Base-by-base conservation (phyloP, 768 basidiomycete genomes). In the Lentinula edodes region DNA sequence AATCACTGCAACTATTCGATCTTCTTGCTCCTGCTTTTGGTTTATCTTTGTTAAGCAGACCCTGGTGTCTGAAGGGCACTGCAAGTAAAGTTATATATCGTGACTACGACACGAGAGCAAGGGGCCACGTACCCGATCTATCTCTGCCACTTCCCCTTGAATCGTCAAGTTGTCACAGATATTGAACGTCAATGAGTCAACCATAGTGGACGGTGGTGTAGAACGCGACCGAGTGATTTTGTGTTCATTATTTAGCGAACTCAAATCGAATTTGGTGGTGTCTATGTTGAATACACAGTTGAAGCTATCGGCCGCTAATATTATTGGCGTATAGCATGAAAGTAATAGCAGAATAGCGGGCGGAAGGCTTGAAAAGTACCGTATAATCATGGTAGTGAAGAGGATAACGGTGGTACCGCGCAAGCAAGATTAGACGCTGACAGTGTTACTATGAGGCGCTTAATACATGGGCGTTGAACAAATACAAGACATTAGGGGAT, bases 11-110 rank as follows among this genome's bases (percentile, higher is more conserved):
- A 85, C 76, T 67, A 95, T 72, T 55, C 90, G 81, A 64, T 90
- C 87, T 2, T 75, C 59, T 43, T 77, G 71, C 20, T 75, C 79
- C 1, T 69, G 65, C 72, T 89, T 91, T 66, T 75, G 66, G 67
- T 93, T 92, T 38, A 78, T 81, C 66, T 81, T 83, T 4, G 83
- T 88, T 35, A 93, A 75, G 73, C 93, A 95, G 53, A 85, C 89
- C 66, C 87, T 79, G 52, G 90, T 90, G 23, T 85, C 89, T 20
- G 70, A 58, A 18, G 81, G 71, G 74, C 91, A 94, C 91, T 94
- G 66, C 36, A 34, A 57, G 43, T 62, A 50, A 39, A 57, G 45
- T 52, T 12, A 28, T 15, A 43, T 13, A 16, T 8, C 35, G 4
- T 34, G 23, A 34, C 9, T 6, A 20, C 9, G 1, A 20, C 6